A percentile compares a stretch with the other conserved stretches of the same genome.
Conservation (phyloP, 73 alveolate species). For the Paramecium sexaurelia region DNA sequence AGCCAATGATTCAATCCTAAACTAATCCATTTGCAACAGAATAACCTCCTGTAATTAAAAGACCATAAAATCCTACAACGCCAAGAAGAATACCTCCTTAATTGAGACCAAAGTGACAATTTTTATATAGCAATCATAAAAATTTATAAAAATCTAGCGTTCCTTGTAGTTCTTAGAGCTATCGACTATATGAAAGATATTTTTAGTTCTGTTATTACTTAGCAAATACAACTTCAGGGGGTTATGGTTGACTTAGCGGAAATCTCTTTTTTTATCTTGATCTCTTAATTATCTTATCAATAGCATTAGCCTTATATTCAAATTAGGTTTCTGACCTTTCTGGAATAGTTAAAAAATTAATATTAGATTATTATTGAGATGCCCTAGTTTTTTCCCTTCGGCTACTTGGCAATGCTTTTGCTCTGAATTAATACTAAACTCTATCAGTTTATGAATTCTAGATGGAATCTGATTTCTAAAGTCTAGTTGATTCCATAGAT, state of each 20-base stretch:
- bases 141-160: background rate
- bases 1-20: background rate
- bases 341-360: background rate
- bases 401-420: constrained; percentile 30
- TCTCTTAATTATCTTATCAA: constrained; percentile 16
- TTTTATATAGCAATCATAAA: background rate
- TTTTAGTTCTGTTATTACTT: background rate
- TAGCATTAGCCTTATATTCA: background rate
- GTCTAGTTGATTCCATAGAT: background rate
- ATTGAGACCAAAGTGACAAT: constrained; percentile 8
- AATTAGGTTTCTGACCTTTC: background rate
- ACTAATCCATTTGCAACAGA: background rate
- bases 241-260: background rate
- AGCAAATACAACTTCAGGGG: background rate
- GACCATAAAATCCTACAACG: background rate
- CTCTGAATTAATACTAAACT: background rate
- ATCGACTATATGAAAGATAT: constrained; percentile 11
- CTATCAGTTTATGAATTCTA: constrained; percentile 1
- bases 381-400: background rate
- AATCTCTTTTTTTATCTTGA: background rate
- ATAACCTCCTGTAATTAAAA: background rate
- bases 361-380: background rate
- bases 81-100: constrained; percentile 32
- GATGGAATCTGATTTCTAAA: background rate
- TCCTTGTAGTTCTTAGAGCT: background rate